These are phyloP conservation scores for Starmerella cellae DNA, from an alignment of 805 yeast genomes.

Conservation along the genomic window DNA sequence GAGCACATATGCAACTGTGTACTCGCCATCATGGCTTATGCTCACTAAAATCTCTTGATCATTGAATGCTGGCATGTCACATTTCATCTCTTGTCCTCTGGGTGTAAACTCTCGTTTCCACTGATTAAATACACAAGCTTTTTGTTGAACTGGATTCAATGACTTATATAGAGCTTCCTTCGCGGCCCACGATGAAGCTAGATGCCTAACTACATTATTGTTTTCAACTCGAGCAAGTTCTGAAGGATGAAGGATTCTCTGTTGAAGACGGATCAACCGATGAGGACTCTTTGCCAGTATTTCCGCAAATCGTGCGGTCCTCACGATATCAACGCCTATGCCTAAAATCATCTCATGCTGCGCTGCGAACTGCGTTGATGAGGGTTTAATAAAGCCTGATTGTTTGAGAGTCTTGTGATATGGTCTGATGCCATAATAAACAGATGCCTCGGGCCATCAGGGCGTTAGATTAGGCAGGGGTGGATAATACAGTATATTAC, in stretches of 20 bases:
- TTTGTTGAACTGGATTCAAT: conserved; percentile 38
- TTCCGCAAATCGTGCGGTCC: conserved; percentile 34
- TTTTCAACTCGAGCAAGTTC: conserved; percentile 25
- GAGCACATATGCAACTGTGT: conserved; percentile 34
- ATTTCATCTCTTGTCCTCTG: conserved; percentile 15
- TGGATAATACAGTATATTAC: too few species aligned
- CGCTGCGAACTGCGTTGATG: too few species aligned
- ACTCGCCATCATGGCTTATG: conserved; percentile 54
- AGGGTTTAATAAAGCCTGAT: too few species aligned
- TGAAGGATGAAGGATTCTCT: conserved; percentile 39
- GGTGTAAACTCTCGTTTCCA: conserved; percentile 28
- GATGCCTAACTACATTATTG: conserved; percentile 18
- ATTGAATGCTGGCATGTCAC: conserved; percentile 28
- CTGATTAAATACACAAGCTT: conserved; percentile 38
- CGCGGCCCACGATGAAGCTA: conserved; percentile 57
- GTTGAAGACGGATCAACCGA: conserved; percentile 31
- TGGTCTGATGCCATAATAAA: too few species aligned
- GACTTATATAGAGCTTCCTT: conserved; percentile 66
- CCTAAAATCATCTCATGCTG: conserved; percentile 31
- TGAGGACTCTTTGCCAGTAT: conserved; percentile 31
- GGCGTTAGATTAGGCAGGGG: too few species aligned
- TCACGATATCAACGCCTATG: conserved; percentile 47
- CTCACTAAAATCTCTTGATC: conserved; percentile 35
- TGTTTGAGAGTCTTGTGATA: too few species aligned
- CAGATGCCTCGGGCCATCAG: too few species aligned